Percentiles rank a stretch among this genome's conserved stretches.
phyloP scores from a whole-genome alignment of 345 rosid species.

The Noccaea bulbosa region DNA sequence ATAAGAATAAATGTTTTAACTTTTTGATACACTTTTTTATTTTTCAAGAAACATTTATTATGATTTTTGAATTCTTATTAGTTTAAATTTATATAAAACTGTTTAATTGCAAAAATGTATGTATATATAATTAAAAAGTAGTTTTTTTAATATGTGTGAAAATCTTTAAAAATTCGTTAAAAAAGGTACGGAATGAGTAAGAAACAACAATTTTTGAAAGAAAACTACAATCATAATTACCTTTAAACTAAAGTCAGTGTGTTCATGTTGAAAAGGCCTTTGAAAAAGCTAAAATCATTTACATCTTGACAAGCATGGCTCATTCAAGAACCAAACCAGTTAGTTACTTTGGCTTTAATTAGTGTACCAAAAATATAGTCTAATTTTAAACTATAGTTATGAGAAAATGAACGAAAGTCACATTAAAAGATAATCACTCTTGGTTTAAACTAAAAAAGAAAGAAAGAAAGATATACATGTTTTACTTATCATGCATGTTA shows the following conservation, averaged over 20 bases:
- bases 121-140: too few species aligned
- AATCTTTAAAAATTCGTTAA: too few species aligned
- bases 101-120: too few species aligned
- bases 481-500: neutral
- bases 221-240: slow-evolving; percentile 34
- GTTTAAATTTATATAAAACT: too few species aligned
- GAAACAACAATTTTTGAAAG: slow-evolving; percentile 38
- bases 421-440: neutral
- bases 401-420: neutral
- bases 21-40: too few species aligned
- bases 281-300: slow-evolving; percentile 41
- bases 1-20: too few species aligned
- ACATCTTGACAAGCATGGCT: slow-evolving; percentile 42
- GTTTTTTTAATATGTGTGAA: too few species aligned
- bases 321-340: slow-evolving; percentile 12
- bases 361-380: neutral
- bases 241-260: slow-evolving; percentile 39
- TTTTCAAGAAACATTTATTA: too few species aligned
- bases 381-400: neutral
- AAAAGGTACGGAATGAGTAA: too few species aligned
- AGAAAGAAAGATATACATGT: neutral
- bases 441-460: neutral
- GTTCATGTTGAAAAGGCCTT: slow-evolving; percentile 37
- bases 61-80: too few species aligned
- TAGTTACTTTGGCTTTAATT: slow-evolving; percentile 18